Base-by-base conservation (phyloP, 148 eudicot species). In the Nepenthes mirabilis region DNA sequence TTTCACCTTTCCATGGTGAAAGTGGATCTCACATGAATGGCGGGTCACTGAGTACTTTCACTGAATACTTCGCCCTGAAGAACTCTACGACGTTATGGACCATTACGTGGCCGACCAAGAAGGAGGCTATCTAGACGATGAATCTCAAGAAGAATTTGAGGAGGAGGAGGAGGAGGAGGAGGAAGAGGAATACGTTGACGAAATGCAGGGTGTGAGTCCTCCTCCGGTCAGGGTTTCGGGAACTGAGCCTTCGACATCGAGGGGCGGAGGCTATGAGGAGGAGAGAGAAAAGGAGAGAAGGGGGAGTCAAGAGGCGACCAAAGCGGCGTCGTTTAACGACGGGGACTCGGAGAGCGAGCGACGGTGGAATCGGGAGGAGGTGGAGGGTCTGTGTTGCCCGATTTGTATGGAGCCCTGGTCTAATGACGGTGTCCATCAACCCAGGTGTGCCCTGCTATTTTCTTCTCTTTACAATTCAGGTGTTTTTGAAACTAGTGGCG, bases 381-480 rank as follows among this genome's bases (percentile, higher is more conserved):
- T 81, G 36, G 97, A 87, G 13, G 97, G 97, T 3, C 50, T 83
- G 45, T 69, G 57, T 64, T 91, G 95, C 71, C 74, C 97, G 14
- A 87, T 91, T 67, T 91, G 97, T 66, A 75, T 81, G 75, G 95
- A 87, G 10, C 75, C 87, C 69, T 91, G 97, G 95, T 70, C 81
- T 54, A 71, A 60, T 65, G 75, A 72, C 40, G 89, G 91, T 54
- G 85, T 77, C 9, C 97, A 91, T 71, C 83, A 65, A 14, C 60
- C 68, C 68, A 55, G 68, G 68, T 65, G 45, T 43, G 60, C 36
- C 40, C 34, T 47, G 35, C 36, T 9, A 32, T 3, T 33, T 55
- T 32, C 37, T 35, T 48, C 45, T 56, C 37, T 2, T 34, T 32
- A 13, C 32, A 56, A 2, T 9, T 56, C 1, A 3, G 58, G 58